These are phyloP conservation scores for Phylloporus sp. DNA, from an alignment of 1,284 basidiomycete species.

Conservation along the genomic window DNA sequence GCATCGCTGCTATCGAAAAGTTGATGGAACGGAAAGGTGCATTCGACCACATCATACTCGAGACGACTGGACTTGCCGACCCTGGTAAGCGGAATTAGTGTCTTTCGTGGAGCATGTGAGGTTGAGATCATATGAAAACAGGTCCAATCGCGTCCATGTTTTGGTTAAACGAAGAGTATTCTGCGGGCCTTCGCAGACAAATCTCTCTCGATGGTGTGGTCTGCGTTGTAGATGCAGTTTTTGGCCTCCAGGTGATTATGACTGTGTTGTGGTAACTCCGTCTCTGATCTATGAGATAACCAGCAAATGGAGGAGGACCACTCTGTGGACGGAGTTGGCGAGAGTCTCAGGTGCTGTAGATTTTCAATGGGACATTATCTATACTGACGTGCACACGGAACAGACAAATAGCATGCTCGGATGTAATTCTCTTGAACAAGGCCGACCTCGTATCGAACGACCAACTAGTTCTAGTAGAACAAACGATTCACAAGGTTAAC, in stretches of 20 bases:
- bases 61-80: conserved; percentile 93
- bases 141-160: conserved; percentile 88
- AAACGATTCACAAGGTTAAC: conserved; percentile 75
- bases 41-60: conserved; percentile 92
- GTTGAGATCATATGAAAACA: conserved; percentile 11
- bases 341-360: conserved; percentile 71
- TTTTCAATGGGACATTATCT: conserved; percentile 6
- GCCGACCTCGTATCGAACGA: conserved; percentile 69
- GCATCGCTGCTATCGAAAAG: conserved; percentile 90
- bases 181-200: conserved; percentile 70
- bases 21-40: conserved; percentile 82
- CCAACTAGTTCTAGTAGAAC: conserved; percentile 56
- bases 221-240: conserved; percentile 89
- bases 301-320: conserved; percentile 88
- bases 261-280: conserved; percentile 9
- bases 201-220: conserved; percentile 89
- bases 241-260: conserved; percentile 73
- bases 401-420: conserved; percentile 90
- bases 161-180: conserved; percentile 92
- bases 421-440: conserved; percentile 92
- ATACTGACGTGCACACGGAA: conserved; percentile 7
- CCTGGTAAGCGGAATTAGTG: conserved; percentile 62
- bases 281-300: conserved; percentile 13
- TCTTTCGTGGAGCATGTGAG: neutral
- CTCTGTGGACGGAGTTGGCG: conserved; percentile 71